These are phyloP conservation scores for Corymbia calophylla DNA, from an alignment of 441 rosid species.

Conservation along the genomic window DNA sequence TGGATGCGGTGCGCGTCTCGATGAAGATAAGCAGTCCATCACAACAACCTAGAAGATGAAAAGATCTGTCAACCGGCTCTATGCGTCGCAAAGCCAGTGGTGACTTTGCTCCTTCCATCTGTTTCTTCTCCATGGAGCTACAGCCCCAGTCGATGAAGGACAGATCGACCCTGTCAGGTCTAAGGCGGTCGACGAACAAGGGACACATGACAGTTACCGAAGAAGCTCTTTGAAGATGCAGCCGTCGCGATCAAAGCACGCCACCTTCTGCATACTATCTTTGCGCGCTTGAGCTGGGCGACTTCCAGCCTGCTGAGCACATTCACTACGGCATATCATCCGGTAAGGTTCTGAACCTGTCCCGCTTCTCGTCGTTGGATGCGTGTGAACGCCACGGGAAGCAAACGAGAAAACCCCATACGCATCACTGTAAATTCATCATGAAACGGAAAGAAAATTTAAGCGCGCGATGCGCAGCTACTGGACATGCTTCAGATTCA, in stretches of 20 bases:
- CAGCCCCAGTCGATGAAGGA: not conserved
- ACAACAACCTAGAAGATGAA: not conserved
- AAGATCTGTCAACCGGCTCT: fast-evolving
- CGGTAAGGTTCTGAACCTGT: not conserved
- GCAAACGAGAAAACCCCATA: not conserved
- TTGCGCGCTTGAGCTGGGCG: not conserved
- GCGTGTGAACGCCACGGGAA: not conserved
- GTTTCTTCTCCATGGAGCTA: not conserved
- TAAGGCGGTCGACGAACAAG: not conserved
- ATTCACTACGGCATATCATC: not conserved
- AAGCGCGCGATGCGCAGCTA: not conserved
- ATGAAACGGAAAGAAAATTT: not conserved
- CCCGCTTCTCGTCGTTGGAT: not conserved
- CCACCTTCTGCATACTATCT: not conserved
- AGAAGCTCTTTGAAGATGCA: not conserved
- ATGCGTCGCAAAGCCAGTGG: not conserved
- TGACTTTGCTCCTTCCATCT: not conserved
- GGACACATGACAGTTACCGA: not conserved
- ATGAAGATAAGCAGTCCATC: not conserved
- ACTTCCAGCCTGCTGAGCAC: not conserved
- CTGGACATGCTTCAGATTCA: not conserved
- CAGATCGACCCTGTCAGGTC: not conserved
- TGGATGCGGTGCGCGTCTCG: not conserved
- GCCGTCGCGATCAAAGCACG: not conserved
- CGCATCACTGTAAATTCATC: not conserved